phyloP scores from a whole-genome alignment of 1,284 basidiomycete genomes.

The Ustilago hordei region DNA sequence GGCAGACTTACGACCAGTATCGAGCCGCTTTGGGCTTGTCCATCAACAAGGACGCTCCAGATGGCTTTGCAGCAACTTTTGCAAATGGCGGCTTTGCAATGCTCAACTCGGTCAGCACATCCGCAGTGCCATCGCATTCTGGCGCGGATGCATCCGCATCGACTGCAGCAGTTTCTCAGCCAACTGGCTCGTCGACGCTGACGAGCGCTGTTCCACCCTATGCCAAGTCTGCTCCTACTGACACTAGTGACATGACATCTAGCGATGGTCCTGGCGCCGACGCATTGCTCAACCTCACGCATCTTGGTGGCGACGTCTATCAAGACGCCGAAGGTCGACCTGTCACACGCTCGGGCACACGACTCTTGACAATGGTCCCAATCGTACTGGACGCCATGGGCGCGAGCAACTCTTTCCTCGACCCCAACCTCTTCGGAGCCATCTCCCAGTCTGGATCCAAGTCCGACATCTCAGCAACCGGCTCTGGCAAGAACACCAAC shows the following conservation, averaged over 20 bases:
- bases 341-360: conserved; percentile 50
- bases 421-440: conserved; percentile 31
- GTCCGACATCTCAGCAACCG: background rate
- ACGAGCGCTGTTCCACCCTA: conserved; percentile 12
- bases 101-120: conserved; percentile 31
- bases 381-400: conserved; percentile 24
- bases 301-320: conserved; percentile 57
- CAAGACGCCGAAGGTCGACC: conserved; percentile 54
- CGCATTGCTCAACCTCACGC: conserved; percentile 34
- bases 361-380: conserved; percentile 59
- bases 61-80: conserved; percentile 34
- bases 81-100: conserved; percentile 42
- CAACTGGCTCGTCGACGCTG: conserved; percentile 7
- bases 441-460: conserved; percentile 7
- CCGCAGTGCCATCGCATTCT: background rate
- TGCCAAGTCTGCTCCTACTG: conserved; percentile 9
- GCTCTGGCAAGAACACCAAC: conserved; percentile 3
- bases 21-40: conserved; percentile 42
- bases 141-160: background rate
- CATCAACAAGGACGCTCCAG: conserved; percentile 21
- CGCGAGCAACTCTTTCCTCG: conserved; percentile 27
- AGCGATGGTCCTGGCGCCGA: conserved; percentile 1
- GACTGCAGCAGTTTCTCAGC: background rate
- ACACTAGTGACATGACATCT: background rate
- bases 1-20: conserved; percentile 65